Percentiles rank a stretch among this genome's conserved stretches.
These are phyloP conservation scores for Sporothrix humicola DNA, from an alignment of 2,329 filamentous ascomycete genomes.

Conservation along the genomic window DNA sequence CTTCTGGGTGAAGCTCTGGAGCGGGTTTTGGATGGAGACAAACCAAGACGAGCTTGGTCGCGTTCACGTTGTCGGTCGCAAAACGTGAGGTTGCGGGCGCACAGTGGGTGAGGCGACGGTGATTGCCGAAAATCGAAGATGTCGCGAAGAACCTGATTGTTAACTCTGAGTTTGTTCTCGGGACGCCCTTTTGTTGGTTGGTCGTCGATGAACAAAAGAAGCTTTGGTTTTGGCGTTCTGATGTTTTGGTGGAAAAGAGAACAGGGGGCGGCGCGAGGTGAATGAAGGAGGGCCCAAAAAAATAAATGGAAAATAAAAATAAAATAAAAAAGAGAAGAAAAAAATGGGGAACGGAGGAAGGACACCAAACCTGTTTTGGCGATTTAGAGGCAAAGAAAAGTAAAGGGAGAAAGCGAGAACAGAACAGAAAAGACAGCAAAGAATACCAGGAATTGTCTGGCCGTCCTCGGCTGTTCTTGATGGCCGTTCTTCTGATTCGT, in stretches of 20 bases:
- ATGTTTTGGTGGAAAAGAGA: conserved; percentile 7
- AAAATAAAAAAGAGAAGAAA: neutral
- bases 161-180: neutral
- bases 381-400: neutral
- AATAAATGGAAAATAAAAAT: conserved; percentile 1
- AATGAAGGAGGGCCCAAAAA: neutral
- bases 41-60: conserved; percentile 24
- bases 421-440: neutral
- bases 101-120: neutral
- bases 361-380: conserved; percentile 35
- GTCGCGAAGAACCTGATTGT: neutral
- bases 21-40: neutral
- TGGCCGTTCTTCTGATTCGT: neutral
- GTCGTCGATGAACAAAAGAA: conserved; percentile 3
- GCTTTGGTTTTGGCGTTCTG: conserved; percentile 17
- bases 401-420: neutral
- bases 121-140: neutral
- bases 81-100: conserved; percentile 1
- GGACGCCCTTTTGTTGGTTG: conserved; percentile 4
- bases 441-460: conserved; percentile 16
- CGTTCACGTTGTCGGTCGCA: conserved; percentile 13
- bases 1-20: conserved; percentile 17
- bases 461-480: neutral
- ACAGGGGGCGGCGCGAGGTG: conserved; percentile 4
- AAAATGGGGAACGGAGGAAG: conserved; percentile 21